Percentiles rank a stretch among this genome's conserved stretches.
These are phyloP conservation scores for Penicillium verhagenii DNA, from an alignment of 495 filamentous ascomycete genomes.

Conservation along the genomic window DNA sequence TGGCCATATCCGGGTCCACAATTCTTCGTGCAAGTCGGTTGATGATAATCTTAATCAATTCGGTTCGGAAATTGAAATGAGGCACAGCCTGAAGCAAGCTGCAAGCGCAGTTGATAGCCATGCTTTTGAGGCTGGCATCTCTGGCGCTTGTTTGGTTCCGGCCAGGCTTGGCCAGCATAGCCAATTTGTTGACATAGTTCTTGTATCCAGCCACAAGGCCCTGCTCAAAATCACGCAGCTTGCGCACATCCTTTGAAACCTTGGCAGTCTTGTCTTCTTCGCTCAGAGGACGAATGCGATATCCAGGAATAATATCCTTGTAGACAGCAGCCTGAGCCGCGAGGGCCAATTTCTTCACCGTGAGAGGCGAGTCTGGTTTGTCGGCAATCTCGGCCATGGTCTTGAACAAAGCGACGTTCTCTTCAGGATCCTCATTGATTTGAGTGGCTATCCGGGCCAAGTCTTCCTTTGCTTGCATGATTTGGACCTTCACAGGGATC, in stretches of 20 bases:
- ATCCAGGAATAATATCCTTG: slow-evolving; percentile 94
- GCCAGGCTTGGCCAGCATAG: slow-evolving; percentile 55
- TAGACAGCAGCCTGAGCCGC: slow-evolving; percentile 87
- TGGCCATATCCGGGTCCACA: slow-evolving; percentile 69
- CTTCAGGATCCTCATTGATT: slow-evolving; percentile 92
- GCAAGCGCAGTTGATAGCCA: slow-evolving; percentile 85
- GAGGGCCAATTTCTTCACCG: slow-evolving; percentile 79
- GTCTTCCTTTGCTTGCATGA: slow-evolving; percentile 87
- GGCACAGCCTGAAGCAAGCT: slow-evolving; percentile 74
- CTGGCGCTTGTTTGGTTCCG: slow-evolving; percentile 35
- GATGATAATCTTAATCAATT: slow-evolving; percentile 82
- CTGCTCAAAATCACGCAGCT: slow-evolving; percentile 78
- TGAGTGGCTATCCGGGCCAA: slow-evolving; percentile 75
- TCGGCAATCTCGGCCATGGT: slow-evolving; percentile 71
- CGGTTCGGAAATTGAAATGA: slow-evolving; percentile 93
- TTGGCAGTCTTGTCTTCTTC: slow-evolving; percentile 73
- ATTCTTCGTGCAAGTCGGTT: slow-evolving; percentile 70
- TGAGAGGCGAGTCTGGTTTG: slow-evolving; percentile 50
- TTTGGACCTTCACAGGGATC: slow-evolving; percentile 71
- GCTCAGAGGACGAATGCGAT: slow-evolving; percentile 79
- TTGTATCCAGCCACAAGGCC: slow-evolving; percentile 78
- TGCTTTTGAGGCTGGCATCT: slow-evolving; percentile 51
- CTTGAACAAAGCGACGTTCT: slow-evolving; percentile 76
- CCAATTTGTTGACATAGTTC: slow-evolving; percentile 72
- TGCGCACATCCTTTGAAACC: slow-evolving; percentile 87